Evolutionary conservation across 2,329 filamentous ascomycete genomes (phyloP), one percentile per base, ranked within the genome.

Genomic region (Pseudocercospora macadamiae): DNA sequence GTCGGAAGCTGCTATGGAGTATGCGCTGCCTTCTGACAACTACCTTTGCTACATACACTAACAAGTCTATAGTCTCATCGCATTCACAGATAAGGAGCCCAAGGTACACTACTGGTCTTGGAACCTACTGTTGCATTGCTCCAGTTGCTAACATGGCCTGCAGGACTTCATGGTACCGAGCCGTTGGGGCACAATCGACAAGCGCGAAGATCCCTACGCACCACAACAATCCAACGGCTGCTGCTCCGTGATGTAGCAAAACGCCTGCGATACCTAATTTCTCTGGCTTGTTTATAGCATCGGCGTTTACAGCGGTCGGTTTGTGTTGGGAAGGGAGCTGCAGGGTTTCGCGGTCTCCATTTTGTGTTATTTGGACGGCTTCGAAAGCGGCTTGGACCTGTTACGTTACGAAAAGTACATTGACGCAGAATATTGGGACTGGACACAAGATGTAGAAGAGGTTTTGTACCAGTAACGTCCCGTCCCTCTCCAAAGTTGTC

Each of bases 131-230:
- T 19, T 26, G 37, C 37, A 16, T 21, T 9, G 37, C 37, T 21
- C 37, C 37, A 19, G 44, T 54, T 60, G 36, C 60, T 47, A 25
- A 9, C 21, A 30, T 44, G 14, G 16, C 21, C 19, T n/a, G 16
- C 54, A 66, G 64, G 95, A 99, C 77, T 97, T 96, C 82, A 97
- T 99, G 95, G 93, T 97, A 57, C 93, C 93, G 52, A 96, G 92
- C 54, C 90, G 96, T 76, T 99, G 95, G 95, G 93, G 93, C 68
- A 86, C 88, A 62, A 91, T 97, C 66, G 91, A 96, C 74, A 93
- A 92, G 82, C 89, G 90, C 76, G 95, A 97, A 75, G 95, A 99
- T 75, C 95, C 95, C n/a, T 99, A 99, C 76, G 92, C 93, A 71
- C 93, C 93, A 68, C 93, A 96, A 82, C 91, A 96, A 80, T 91